Evolutionary conservation across 106 monocot species (phyloP), one percentile per base, ranked within the genome.

Genomic region (Dactylorhiza incarnata): DNA sequence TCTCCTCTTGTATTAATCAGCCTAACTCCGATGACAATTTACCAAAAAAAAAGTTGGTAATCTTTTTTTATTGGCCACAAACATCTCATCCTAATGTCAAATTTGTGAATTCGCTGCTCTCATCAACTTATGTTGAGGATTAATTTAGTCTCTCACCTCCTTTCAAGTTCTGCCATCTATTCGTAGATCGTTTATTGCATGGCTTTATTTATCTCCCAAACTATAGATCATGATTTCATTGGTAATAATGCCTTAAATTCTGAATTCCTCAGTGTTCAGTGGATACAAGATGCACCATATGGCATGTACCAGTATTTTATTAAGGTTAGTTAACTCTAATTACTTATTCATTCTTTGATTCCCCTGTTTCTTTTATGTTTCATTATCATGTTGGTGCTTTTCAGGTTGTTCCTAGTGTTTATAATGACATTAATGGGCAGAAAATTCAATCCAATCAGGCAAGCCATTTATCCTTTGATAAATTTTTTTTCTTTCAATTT

Each of bases 261-360:
- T 75, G 74, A 51, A 54, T 79, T 78, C 44, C 50, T 76, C 67
- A 97, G 94, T 59, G 89, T 81, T 22, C 85, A 86, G 47, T 97
- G 97, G 97, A 68, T 89, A 56, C 97, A 97, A 70, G 80, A 75
- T 66, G 81, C 89, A 47, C 82, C 84, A 74, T 85, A 85, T 80
- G 97, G 91, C 58, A 87, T 94, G 87, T 97, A 97, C 81, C 89
- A 97, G 58, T 97, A 97, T 76, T 97, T 97, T 70, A 82, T 97
- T 17, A 97, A 97, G 87, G 96, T 86, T 81, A 74, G 72, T 56
- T 4, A 25, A 22, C 7, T 49, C 22, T 20, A 5, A 72, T 48
- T 44, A 37, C 72, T 72, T 49, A 23, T 4, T 49, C 5, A 46
- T 4, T 17, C 58, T 46, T 16, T 59, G 16, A 59, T 59, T 59